phyloP scores from a whole-genome alignment of 345 rosid species.

The Hypericum perforatum region DNA sequence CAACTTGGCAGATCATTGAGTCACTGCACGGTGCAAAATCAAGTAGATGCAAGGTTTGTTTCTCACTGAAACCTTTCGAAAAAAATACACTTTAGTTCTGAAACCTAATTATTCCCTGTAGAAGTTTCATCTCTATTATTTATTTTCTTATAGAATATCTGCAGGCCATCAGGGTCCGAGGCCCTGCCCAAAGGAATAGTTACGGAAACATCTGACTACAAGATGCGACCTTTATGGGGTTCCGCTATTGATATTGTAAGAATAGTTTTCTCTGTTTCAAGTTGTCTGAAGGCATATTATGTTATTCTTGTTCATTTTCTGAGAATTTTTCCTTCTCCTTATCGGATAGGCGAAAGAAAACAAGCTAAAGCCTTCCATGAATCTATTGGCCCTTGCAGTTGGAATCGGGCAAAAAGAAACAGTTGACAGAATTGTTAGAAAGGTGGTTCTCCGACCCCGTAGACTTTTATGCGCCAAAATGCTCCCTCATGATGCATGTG shows the following conservation, averaged over 20 bases:
- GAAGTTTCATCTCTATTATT: constrained; percentile 6
- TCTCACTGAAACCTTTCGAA: neutral
- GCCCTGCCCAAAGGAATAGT: constrained; percentile 62
- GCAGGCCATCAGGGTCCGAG: constrained; percentile 48
- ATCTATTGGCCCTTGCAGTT: constrained; percentile 58
- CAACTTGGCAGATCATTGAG: constrained; percentile 35
- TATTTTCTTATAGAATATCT: constrained; percentile 27
- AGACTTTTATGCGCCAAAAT: neutral
- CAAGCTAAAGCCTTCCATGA: constrained; percentile 23
- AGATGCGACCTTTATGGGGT: constrained; percentile 52
- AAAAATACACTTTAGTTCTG: neutral
- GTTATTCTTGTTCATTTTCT: neutral
- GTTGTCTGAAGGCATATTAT: neutral
- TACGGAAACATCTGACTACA: constrained; percentile 43
- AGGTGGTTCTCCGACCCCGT: constrained; percentile 28
- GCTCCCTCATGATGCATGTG: neutral
- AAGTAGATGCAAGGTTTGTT: constrained; percentile 53
- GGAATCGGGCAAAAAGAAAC: constrained; percentile 65
- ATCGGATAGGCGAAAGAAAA: constrained; percentile 15
- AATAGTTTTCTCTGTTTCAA: neutral
- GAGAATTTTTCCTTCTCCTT: constrained; percentile 9
- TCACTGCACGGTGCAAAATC: constrained; percentile 23
- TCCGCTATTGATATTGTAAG: constrained; percentile 32
- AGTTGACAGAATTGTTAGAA: constrained; percentile 58
- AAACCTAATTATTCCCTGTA: neutral